Conservation (phyloP, 805 yeast species). For the Wickerhamiella musiphila region DNA sequence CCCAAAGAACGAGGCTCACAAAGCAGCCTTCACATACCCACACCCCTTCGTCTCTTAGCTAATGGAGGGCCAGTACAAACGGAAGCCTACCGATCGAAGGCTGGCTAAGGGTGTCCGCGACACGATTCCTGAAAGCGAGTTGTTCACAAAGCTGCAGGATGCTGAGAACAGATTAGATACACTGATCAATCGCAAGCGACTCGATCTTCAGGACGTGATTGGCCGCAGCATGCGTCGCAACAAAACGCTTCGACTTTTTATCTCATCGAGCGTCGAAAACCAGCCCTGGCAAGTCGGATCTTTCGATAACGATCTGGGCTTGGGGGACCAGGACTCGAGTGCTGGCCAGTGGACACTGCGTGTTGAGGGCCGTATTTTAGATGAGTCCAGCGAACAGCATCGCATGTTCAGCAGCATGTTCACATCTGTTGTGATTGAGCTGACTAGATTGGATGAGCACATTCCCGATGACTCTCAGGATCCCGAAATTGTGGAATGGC, state of each 20-base stretch:
- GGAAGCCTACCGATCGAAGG: slow-evolving; percentile 35
- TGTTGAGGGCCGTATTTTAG: slow-evolving; percentile 68
- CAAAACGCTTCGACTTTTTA: slow-evolving; percentile 55
- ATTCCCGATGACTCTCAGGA: slow-evolving; percentile 2
- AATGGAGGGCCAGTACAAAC: slow-evolving; percentile 16
- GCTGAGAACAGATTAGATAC: slow-evolving; percentile 77
- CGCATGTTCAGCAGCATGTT: slow-evolving; percentile 63
- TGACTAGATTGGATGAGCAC: slow-evolving; percentile 19
- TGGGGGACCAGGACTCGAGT: slow-evolving; percentile 22
- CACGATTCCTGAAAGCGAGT: slow-evolving; percentile 49
- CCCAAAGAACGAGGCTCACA: too few species aligned
- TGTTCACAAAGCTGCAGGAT: slow-evolving; percentile 52
- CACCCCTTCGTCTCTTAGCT: too few species aligned
- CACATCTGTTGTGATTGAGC: slow-evolving; percentile 70
- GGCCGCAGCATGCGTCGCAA: slow-evolving; percentile 31
- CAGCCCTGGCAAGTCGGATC: slow-evolving; percentile 67
- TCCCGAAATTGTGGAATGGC: slow-evolving; percentile 67
- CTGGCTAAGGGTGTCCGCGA: slow-evolving; percentile 30
- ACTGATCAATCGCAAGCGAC: slow-evolving; percentile 61
- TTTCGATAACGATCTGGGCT: slow-evolving; percentile 12
- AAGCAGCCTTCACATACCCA: too few species aligned
- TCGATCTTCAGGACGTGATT: slow-evolving; percentile 63
- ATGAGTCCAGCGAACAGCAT: slow-evolving; percentile 31
- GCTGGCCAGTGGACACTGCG: slow-evolving; percentile 56
- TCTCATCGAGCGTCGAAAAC: slow-evolving; percentile 66